A percentile compares a stretch with the other conserved stretches of the same genome.
Evolutionary conservation across 441 rosid genomes (phyloP).

Genomic region (Gossypium davidsonii): DNA sequence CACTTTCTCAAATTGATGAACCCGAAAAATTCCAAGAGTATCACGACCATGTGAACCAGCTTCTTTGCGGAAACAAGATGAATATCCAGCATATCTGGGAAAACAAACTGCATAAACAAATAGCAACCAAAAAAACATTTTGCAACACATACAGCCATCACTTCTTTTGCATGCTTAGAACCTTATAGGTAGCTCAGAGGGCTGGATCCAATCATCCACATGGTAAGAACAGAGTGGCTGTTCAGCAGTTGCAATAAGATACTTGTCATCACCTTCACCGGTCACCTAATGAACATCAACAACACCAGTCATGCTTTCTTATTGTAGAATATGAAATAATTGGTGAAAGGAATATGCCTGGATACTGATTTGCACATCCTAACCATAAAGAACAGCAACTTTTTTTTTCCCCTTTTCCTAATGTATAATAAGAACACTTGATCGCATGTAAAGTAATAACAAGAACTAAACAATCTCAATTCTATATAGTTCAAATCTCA

Average conservation of each 20-base stretch:
- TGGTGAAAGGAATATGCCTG: not conserved
- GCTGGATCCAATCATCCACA: constrained; percentile 88
- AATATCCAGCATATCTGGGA: constrained; percentile 75
- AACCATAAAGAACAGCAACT: not conserved
- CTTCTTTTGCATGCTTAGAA: constrained; percentile 16
- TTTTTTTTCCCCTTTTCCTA: not conserved
- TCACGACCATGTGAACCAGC: constrained; percentile 83
- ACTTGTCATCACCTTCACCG: constrained; percentile 93
- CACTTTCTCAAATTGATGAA: constrained; percentile 71
- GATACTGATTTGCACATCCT: not conserved
- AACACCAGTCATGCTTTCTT: not conserved
- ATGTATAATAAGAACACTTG: not conserved
- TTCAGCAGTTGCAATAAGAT: constrained; percentile 93
- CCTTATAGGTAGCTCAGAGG: constrained; percentile 77
- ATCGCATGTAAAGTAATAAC: not conserved
- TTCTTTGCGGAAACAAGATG: constrained; percentile 71
- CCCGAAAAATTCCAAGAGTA: constrained; percentile 63
- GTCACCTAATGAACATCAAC: constrained; percentile 45
- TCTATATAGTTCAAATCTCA: not conserved
- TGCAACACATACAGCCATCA: not conserved
- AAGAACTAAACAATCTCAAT: not conserved
- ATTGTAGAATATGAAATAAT: not conserved
- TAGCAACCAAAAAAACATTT: not conserved
- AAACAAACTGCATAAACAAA: constrained; percentile 16
- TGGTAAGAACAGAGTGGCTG: constrained; percentile 89